Base-by-base conservation (phyloP, 257 asterid genomes). In the Nicotiana paniculata region DNA sequence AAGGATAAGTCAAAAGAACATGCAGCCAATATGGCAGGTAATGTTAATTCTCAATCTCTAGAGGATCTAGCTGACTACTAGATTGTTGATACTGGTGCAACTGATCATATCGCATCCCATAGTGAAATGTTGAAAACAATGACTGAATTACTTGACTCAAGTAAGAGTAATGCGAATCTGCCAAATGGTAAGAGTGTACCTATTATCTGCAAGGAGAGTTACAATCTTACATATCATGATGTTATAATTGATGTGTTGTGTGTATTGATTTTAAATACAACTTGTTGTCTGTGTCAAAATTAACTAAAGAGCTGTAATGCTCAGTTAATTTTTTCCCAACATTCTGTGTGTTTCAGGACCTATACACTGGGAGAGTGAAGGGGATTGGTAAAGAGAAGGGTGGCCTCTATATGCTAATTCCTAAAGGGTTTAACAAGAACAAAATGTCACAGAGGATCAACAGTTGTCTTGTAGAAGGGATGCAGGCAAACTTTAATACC, bases 361-460 rank as follows among this genome's bases (percentile, higher is more conserved):
- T 55, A 55, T 4, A 7, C 61, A 16, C 21, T 55, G 61, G 24
- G 3, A 55, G 1, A 15, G 9, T 16, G 21, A 55, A 4, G 61
- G 61, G 21, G 24, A 16, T 17, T 55, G 61, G 9, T 55, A 16
- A 5, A 2, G 61, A 55, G 2, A 8, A 55, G 6, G 21, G 61
- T 55, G 61, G 9, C 16, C 2, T 16, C 2, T 55, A 55, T 16
- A 21, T 55, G 0, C 17, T 55, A 0, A 16, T 1, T 1, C 6
- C 9, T 15, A 5, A 55, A 4, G 3, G 18, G 2, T 16, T 0
- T 55, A 6, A 4, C 39, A 15, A 9, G 21, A 55, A 2, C 0
- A 16, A 5, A 55, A 11, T 5, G 2, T 1, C 1, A 7, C 5
- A 16, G 1, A 5, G 0, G 6, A 5, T 4, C 0, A 16, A 1